These are phyloP conservation scores for Neurospora sp. DNA, from an alignment of 495 filamentous ascomycete species.

Conservation along the genomic window DNA sequence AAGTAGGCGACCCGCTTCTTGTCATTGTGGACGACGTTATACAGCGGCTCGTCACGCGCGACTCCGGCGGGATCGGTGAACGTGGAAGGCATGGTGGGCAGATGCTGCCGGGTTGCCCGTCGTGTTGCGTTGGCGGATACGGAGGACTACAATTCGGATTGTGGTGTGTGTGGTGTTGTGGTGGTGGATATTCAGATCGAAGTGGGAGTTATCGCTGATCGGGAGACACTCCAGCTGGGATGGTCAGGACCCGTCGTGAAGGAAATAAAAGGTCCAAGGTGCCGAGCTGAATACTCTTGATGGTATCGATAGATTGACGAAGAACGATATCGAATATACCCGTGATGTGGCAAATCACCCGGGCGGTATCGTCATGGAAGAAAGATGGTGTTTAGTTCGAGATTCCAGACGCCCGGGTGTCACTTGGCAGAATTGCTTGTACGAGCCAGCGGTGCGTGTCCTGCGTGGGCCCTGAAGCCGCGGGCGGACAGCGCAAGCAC, in stretches of 20 bases:
- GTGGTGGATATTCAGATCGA: background rate
- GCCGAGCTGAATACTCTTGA: background rate
- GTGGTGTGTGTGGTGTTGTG: background rate
- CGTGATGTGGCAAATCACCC: background rate
- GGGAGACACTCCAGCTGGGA: background rate
- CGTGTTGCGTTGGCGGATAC: background rate
- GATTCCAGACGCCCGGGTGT: background rate
- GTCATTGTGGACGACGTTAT: constrained; percentile 17
- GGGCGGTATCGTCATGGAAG: background rate
- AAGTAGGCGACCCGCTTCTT: constrained; percentile 85
- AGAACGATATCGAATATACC: background rate
- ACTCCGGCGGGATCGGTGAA: constrained; percentile 25
- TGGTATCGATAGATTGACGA: background rate
- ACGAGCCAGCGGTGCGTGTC: background rate
- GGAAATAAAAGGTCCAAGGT: background rate
- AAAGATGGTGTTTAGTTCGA: background rate
- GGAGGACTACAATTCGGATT: background rate
- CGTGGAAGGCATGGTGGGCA: constrained; percentile 11
- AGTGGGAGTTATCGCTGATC: background rate
- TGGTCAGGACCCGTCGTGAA: background rate
- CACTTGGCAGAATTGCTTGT: background rate
- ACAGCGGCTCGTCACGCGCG: constrained; percentile 22
- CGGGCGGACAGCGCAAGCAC: background rate
- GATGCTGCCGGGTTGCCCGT: background rate
- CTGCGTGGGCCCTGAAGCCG: background rate